Evolutionary conservation across 805 yeast genomes (phyloP).

Genomic region (Blastobotrys americana): DNA sequence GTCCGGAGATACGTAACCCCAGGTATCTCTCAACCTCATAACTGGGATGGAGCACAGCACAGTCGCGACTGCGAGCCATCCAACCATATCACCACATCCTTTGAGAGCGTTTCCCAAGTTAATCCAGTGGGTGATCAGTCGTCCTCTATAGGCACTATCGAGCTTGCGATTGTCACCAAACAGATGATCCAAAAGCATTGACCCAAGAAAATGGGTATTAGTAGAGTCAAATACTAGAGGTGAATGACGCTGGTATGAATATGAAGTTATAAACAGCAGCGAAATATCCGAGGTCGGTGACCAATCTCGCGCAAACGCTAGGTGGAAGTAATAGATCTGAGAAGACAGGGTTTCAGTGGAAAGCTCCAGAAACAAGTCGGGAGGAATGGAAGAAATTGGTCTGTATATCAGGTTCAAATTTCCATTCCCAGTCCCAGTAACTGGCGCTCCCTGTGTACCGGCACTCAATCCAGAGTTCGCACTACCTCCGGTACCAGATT

Average conservation of each 20-base stretch:
- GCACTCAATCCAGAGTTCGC: background rate
- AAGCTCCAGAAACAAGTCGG: slow-evolving; percentile 46
- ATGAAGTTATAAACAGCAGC: slow-evolving; percentile 48
- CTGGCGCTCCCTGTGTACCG: background rate
- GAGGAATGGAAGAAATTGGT: slow-evolving; percentile 23
- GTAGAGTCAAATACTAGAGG: slow-evolving; percentile 71
- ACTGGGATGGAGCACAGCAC: slow-evolving; percentile 76
- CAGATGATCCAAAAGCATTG: slow-evolving; percentile 61
- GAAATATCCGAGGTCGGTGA: slow-evolving; percentile 75
- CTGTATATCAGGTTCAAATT: too few relatives aligned
- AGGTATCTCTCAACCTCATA: slow-evolving; percentile 61
- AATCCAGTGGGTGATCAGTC: slow-evolving; percentile 73
- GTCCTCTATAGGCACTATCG: slow-evolving; percentile 42
- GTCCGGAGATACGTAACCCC: slow-evolving; percentile 63
- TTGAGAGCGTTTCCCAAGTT: slow-evolving; percentile 72
- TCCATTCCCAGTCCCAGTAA: too few relatives aligned
- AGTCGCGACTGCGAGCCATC: slow-evolving; percentile 88
- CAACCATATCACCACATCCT: slow-evolving; percentile 81
- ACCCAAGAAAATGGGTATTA: slow-evolving; percentile 72
- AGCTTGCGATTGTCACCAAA: slow-evolving; percentile 39
- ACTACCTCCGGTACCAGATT: background rate
- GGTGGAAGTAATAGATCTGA: slow-evolving; percentile 60
- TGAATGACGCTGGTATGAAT: slow-evolving; percentile 44
- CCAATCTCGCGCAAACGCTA: slow-evolving; percentile 62
- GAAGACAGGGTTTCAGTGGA: slow-evolving; percentile 50